These are phyloP conservation scores for Agaricus blazei DNA, from an alignment of 768 basidiomycete genomes.

Conservation along the genomic window DNA sequence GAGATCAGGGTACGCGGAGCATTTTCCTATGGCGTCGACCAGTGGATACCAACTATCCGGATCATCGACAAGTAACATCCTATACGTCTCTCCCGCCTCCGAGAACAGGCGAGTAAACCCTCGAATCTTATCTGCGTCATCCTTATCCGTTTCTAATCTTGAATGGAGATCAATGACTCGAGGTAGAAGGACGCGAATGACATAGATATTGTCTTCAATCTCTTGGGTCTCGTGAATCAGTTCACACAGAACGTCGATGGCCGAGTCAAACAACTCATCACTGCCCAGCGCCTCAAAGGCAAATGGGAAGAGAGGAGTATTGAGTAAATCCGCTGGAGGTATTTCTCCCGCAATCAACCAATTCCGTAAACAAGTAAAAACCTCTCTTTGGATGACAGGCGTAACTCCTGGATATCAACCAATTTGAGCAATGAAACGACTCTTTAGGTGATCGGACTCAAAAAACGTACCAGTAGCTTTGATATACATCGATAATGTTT, in stretches of 20 bases:
- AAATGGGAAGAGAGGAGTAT: conserved; percentile 75
- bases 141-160: conserved; percentile 50
- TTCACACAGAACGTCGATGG: conserved; percentile 89
- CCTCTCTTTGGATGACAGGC: conserved; percentile 64
- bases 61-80: conserved; percentile 81
- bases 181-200: conserved; percentile 86
- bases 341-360: conserved; percentile 92
- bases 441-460: neutral
- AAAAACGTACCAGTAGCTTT: conserved; percentile 70
- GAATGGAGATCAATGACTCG: conserved; percentile 72
- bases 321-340: conserved; percentile 51
- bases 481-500: conserved; percentile 82
- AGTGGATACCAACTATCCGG: conserved; percentile 92
- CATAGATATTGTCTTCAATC: conserved; percentile 86
- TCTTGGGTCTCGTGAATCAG: conserved; percentile 98
- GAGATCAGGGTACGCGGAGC: conserved; percentile 88
- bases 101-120: conserved; percentile 89
- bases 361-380: conserved; percentile 79
- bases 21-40: conserved; percentile 90
- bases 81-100: conserved; percentile 98
- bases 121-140: conserved; percentile 84
- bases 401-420: conserved; percentile 66
- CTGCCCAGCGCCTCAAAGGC: conserved; percentile 81
- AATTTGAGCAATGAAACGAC: neutral
- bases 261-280: conserved; percentile 88